Conservation (phyloP, 1,139 yeast genomes). For the Sugiyamaella neomexicana region DNA sequence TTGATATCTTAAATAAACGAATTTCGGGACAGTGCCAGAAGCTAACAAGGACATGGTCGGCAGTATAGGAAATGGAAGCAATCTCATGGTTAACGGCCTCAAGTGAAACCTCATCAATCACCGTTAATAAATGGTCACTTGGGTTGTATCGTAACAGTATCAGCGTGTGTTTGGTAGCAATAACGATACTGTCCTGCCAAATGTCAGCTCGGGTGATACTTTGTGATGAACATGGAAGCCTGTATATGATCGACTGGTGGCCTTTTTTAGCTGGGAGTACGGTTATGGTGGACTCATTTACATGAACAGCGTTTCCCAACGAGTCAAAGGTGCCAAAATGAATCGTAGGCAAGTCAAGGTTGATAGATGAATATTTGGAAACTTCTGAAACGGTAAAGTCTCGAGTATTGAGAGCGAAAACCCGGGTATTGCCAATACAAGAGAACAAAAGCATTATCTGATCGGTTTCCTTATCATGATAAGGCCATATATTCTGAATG, state of each 20-base stretch:
- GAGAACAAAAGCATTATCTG: constrained; percentile 1
- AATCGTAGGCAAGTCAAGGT: background rate
- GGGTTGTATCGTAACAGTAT: constrained; percentile 1
- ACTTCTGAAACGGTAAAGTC: background rate
- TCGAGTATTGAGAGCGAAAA: background rate
- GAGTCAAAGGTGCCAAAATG: constrained; percentile 3
- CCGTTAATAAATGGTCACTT: background rate
- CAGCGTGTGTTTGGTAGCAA: constrained; percentile 2
- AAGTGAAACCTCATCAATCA: background rate
- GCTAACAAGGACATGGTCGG: constrained; percentile 10
- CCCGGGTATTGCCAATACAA: constrained; percentile 11
- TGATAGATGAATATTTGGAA: background rate
- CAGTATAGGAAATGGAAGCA: background rate
- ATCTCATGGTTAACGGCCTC: constrained; percentile 1
- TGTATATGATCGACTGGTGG: background rate
- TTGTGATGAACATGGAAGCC: background rate
- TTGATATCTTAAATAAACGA: background rate
- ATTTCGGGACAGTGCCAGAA: constrained; percentile 12
- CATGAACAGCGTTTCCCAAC: background rate
- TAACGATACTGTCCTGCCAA: background rate
- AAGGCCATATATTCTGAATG: constrained; percentile 12
- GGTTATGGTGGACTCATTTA: background rate
- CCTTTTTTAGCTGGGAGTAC: background rate
- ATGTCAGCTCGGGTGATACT: constrained; percentile 2
- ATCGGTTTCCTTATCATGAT: background rate